Percentiles rank a stretch among this genome's conserved stretches.
These are phyloP conservation scores for Annona cherimola DNA, from an alignment of 164 flowering plant species.

Conservation along the genomic window DNA sequence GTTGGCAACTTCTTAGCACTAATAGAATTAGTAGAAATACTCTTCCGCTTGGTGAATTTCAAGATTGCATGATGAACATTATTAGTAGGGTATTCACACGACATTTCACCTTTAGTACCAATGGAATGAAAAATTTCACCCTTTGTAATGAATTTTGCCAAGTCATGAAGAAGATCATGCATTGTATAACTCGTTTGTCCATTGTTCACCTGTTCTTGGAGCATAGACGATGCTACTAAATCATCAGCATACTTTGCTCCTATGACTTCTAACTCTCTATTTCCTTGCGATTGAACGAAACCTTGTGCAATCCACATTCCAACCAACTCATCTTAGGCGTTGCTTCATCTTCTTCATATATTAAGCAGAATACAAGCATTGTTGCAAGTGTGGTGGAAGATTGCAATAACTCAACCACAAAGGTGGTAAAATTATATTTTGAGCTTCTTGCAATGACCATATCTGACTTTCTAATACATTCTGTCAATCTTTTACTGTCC, in stretches of 20 bases:
- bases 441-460: constrained; percentile 4
- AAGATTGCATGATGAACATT: neutral
- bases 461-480: constrained; percentile 3
- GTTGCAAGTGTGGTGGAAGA: constrained; percentile 3
- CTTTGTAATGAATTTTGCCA: constrained; percentile 1
- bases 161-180: constrained; percentile 11
- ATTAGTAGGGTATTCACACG: neutral
- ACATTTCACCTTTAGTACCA: neutral
- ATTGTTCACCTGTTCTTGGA: neutral
- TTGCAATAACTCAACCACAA: constrained; percentile 12
- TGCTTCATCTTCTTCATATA: constrained; percentile 6
- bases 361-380: constrained; percentile 9
- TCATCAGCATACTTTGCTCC: constrained; percentile 5
- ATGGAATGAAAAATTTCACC: neutral
- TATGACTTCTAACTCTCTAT: neutral
- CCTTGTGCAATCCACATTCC: constrained; percentile 18
- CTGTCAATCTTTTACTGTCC: constrained; percentile 3
- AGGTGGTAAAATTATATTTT: neutral
- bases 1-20: neutral
- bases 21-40: neutral
- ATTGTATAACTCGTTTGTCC: neutral
- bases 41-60: neutral
- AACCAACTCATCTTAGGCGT: neutral
- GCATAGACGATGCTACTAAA: constrained; percentile 7
- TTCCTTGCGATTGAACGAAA: neutral